Evolutionary conservation across 305 asterid species (phyloP).

Genomic region (Salvia sclarea): DNA sequence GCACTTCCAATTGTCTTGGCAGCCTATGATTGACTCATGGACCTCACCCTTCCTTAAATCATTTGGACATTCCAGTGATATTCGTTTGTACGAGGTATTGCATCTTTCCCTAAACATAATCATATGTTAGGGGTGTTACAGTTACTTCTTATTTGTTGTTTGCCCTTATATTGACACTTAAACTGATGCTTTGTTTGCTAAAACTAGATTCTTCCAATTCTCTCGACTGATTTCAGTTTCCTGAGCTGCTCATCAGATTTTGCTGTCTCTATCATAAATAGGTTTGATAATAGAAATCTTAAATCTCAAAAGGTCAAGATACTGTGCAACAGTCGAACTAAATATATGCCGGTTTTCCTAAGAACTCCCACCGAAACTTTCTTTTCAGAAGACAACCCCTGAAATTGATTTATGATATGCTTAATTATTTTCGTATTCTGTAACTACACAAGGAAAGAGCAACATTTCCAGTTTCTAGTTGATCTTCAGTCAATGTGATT

Average conservation of each 20-base stretch:
- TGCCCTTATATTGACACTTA: constrained; percentile 7
- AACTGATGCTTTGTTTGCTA: constrained; percentile 15
- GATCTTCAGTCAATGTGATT: constrained; percentile 1
- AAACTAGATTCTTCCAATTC: neutral
- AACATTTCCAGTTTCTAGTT: neutral
- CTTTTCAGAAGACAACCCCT: neutral
- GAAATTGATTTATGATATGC: neutral
- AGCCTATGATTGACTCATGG: constrained; percentile 91
- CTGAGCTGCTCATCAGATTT: constrained; percentile 20
- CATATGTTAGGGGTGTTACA: neutral
- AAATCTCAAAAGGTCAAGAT: constrained; percentile 7
- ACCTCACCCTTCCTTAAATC: constrained; percentile 60
- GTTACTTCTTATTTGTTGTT: neutral
- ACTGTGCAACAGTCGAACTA: neutral
- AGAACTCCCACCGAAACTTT: neutral
- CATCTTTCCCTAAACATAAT: constrained; percentile 11
- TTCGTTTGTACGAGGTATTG: constrained; percentile 70
- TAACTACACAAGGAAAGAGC: neutral
- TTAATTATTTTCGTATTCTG: neutral
- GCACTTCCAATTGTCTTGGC: constrained; percentile 21
- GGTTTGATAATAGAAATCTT: constrained; percentile 18
- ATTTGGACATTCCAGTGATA: constrained; percentile 51
- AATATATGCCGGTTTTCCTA: neutral
- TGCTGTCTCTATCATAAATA: constrained; percentile 6
- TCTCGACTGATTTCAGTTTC: constrained; percentile 17